These are phyloP conservation scores for Fusarium oxysporum DNA, from an alignment of 2,329 filamentous ascomycete genomes.

Conservation along the genomic window DNA sequence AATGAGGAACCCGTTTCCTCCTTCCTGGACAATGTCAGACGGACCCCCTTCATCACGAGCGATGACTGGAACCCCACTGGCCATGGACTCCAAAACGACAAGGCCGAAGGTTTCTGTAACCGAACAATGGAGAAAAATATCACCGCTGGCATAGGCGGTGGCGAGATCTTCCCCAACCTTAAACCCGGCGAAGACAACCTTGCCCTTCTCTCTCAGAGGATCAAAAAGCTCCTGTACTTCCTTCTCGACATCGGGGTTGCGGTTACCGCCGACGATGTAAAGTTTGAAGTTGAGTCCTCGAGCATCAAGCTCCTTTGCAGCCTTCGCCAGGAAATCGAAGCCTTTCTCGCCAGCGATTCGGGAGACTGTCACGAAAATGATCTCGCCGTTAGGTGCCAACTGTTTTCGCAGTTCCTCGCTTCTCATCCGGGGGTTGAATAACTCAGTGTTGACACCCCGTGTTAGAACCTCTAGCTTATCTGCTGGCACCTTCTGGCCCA, in stretches of 20 bases:
- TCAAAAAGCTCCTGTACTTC: constrained; percentile 71
- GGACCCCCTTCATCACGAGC: constrained; percentile 77
- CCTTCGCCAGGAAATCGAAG: constrained; percentile 73
- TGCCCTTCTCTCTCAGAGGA: constrained; percentile 58
- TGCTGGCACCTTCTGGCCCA: constrained; percentile 64
- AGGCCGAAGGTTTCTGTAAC: constrained; percentile 79
- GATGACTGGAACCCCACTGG: constrained; percentile 75
- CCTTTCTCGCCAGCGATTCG: constrained; percentile 78
- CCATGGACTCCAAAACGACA: constrained; percentile 78
- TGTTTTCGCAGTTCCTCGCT: constrained; percentile 63
- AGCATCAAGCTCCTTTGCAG: constrained; percentile 64
- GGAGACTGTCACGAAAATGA: constrained; percentile 74
- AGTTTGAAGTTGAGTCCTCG: constrained; percentile 71
- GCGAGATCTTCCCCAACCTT: constrained; percentile 70
- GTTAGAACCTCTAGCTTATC: constrained; percentile 71
- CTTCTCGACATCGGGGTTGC: constrained; percentile 70
- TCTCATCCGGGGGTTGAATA: constrained; percentile 68
- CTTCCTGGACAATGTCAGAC: constrained; percentile 72
- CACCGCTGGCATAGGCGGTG: constrained; percentile 74
- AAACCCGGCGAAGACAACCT: constrained; percentile 75
- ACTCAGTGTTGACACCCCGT: constrained; percentile 72
- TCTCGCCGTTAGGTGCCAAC: constrained; percentile 71
- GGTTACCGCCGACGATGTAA: constrained; percentile 75
- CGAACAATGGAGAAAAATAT: constrained; percentile 78
- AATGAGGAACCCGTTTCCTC: constrained; percentile 70